A percentile compares a stretch with the other conserved stretches of the same genome.
phyloP scores from a whole-genome alignment of 305 asterid genomes.

The Galium porrigens region DNA sequence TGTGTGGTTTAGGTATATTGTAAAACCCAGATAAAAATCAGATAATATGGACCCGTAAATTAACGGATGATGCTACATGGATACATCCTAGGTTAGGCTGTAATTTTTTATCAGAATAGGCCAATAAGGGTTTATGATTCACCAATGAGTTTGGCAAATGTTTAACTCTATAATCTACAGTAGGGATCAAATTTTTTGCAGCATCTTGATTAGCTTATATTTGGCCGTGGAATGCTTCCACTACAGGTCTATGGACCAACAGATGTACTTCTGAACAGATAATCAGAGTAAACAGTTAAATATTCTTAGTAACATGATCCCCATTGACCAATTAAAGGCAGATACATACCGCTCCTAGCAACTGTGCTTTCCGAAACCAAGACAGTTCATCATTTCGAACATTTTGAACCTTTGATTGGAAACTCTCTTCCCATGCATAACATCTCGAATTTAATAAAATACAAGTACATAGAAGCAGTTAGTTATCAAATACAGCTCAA shows the following conservation, averaged over 20 bases:
- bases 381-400: constrained; percentile 77
- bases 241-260: neutral
- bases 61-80: neutral
- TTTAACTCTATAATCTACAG: neutral
- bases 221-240: too few species aligned
- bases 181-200: neutral
- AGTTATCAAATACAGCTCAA: neutral
- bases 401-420: constrained; percentile 60
- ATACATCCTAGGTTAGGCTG: neutral
- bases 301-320: neutral
- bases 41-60: neutral
- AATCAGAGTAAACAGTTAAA: neutral
- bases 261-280: neutral
- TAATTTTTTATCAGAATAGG: neutral
- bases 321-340: constrained; percentile 14
- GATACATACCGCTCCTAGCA: constrained; percentile 71
- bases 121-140: neutral
- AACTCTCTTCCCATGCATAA: constrained; percentile 91
- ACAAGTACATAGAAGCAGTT: constrained; percentile 4
- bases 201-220: neutral
- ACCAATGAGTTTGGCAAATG: neutral
- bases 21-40: neutral
- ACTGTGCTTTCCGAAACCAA: constrained; percentile 71
- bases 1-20: neutral
- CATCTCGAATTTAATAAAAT: constrained; percentile 42